Conservation (phyloP, 202 grass and related monocot genomes). For the Eragrostis tef region DNA sequence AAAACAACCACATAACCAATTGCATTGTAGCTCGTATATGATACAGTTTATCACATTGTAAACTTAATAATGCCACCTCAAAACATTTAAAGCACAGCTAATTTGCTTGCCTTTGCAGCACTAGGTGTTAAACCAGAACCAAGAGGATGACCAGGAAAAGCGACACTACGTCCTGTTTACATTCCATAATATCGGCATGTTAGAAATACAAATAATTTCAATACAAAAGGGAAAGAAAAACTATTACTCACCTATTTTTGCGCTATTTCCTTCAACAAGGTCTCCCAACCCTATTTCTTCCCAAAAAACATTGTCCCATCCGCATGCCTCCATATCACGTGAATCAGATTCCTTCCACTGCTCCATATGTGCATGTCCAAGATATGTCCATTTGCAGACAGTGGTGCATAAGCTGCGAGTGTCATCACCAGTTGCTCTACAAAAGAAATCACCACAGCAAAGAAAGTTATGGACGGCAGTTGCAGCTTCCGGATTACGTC, state of each 20-base stretch:
- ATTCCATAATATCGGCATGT: constrained; percentile 35
- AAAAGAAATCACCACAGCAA: constrained; percentile 41
- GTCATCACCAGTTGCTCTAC: constrained; percentile 90
- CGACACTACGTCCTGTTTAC: constrained; percentile 87
- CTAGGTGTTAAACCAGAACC: constrained; percentile 84
- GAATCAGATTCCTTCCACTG: constrained; percentile 72
- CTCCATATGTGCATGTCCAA: constrained; percentile 89
- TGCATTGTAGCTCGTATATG: constrained; percentile 16
- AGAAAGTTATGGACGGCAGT: constrained; percentile 22
- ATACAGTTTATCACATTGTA: constrained; percentile 4
- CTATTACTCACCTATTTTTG: constrained; percentile 75
- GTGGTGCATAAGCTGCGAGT: constrained; percentile 95
- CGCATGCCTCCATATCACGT: constrained; percentile 84
- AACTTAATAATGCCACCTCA: constrained; percentile 14
- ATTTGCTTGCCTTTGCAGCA: constrained; percentile 82
- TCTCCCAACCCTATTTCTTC: constrained; percentile 94
- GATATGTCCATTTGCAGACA: constrained; percentile 96
- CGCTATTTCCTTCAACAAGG: constrained; percentile 73
- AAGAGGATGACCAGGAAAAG: constrained; percentile 95
- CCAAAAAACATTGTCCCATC: constrained; percentile 96
- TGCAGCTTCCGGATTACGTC: neutral
- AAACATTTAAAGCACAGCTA: constrained; percentile 36
- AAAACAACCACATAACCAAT: constrained; percentile 33
- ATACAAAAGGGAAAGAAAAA: constrained; percentile 6
- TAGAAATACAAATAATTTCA: constrained; percentile 38